Percentiles rank a stretch among this genome's conserved stretches.
These are phyloP conservation scores for Colletotrichum simmondsii DNA, from an alignment of 2,329 filamentous ascomycete genomes.

Conservation along the genomic window DNA sequence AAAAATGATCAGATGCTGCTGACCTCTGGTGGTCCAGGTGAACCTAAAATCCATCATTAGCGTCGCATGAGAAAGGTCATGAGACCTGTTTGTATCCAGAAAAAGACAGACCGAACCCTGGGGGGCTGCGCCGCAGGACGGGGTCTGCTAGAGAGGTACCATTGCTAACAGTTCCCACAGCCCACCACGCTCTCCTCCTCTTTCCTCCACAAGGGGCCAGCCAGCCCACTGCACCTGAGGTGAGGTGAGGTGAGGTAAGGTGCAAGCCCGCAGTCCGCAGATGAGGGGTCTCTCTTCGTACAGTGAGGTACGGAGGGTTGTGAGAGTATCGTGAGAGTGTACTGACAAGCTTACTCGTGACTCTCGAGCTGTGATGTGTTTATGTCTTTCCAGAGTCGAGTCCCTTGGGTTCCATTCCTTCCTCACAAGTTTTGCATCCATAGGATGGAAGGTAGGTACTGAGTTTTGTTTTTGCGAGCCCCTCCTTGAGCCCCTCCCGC, in stretches of 20 bases:
- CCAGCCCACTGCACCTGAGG: background rate
- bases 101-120: conserved; percentile 30
- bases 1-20: conserved; percentile 35
- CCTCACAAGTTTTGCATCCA: background rate
- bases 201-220: background rate
- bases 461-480: background rate
- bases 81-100: conserved; percentile 37
- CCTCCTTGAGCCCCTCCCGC: background rate
- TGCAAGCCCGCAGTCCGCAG: conserved; percentile 15
- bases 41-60: conserved; percentile 35
- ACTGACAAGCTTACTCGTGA: background rate
- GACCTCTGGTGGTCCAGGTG: conserved; percentile 35
- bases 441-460: background rate
- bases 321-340: background rate
- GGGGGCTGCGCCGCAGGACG: conserved; percentile 22
- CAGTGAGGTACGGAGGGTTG: no score
- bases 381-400: background rate
- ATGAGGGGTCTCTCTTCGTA: background rate
- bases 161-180: conserved; percentile 15
- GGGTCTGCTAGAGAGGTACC: conserved; percentile 19
- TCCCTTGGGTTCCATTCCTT: background rate
- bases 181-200: background rate
- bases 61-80: conserved; percentile 36
- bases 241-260: no score
- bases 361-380: no score